phyloP scores from a whole-genome alignment of 371 early-diverging fungal genomes.

The Mucor plumbeus region DNA sequence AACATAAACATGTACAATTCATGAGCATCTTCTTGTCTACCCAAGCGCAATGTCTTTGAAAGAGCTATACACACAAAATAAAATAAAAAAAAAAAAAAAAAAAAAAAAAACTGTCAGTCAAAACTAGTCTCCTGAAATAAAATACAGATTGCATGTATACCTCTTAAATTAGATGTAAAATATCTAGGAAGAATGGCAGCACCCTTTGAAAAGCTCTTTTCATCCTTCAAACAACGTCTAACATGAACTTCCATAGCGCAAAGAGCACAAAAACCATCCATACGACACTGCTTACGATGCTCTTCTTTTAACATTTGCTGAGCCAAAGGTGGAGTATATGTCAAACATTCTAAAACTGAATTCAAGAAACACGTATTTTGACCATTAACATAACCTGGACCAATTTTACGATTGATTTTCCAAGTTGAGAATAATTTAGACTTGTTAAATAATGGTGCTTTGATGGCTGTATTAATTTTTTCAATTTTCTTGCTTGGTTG shows the following conservation, averaged over 20 bases:
- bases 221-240: slow-evolving; percentile 44
- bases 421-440: slow-evolving; percentile 49
- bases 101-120: background rate
- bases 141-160: slow-evolving; percentile 37
- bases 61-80: slow-evolving; percentile 45
- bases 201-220: slow-evolving; percentile 43
- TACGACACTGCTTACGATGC: slow-evolving; percentile 57
- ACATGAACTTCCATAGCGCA: slow-evolving; percentile 67
- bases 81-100: too few species aligned
- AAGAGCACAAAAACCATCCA: slow-evolving; percentile 62
- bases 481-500: background rate
- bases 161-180: slow-evolving; percentile 71
- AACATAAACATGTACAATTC: slow-evolving; percentile 86
- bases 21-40: slow-evolving; percentile 92
- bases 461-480: slow-evolving; percentile 7
- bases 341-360: slow-evolving; percentile 90
- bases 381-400: slow-evolving; percentile 85
- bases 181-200: slow-evolving; percentile 69
- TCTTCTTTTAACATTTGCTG: slow-evolving; percentile 69
- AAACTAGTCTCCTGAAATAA: background rate
- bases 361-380: slow-evolving; percentile 98
- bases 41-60: slow-evolving; percentile 77
- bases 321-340: slow-evolving; percentile 85
- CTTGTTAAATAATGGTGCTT: slow-evolving; percentile 20
- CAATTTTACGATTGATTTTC: slow-evolving; percentile 62